Conservation (phyloP, 2,329 filamentous ascomycete species). For the Hypoxylon sp. region DNA sequence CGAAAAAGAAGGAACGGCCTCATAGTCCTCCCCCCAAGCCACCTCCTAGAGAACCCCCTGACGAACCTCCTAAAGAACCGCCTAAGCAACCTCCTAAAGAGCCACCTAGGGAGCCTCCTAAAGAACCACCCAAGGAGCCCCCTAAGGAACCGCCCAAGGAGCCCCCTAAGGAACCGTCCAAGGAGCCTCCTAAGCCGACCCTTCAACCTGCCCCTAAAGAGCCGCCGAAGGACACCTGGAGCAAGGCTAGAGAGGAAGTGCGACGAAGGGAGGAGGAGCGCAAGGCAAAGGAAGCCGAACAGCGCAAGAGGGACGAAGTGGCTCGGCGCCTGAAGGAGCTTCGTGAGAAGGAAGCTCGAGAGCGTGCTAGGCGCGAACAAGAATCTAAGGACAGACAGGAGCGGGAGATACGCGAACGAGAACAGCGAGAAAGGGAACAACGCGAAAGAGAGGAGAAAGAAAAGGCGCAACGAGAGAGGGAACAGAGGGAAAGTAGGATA, state of each 20-base stretch:
- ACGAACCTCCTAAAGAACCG: neutral
- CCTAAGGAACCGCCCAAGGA: conserved; percentile 13
- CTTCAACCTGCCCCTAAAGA: conserved; percentile 13
- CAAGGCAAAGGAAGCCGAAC: conserved; percentile 66
- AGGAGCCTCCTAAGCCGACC: conserved; percentile 15
- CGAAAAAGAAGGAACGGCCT: neutral
- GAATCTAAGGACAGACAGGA: conserved; percentile 47
- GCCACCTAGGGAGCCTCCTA: conserved; percentile 5
- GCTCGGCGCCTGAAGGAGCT: conserved; percentile 61
- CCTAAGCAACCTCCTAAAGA: conserved; percentile 4
- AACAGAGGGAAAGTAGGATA: conserved; percentile 41
- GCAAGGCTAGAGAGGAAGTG: conserved; percentile 73
- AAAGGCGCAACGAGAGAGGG: conserved; percentile 42
- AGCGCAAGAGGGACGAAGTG: conserved; percentile 65
- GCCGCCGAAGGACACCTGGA: conserved; percentile 62
- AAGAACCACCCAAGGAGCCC: conserved; percentile 15
- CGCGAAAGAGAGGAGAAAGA: conserved; percentile 48
- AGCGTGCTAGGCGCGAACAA: conserved; percentile 44
- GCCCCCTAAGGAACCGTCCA: conserved; percentile 8
- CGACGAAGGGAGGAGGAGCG: conserved; percentile 70
- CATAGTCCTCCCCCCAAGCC: neutral
- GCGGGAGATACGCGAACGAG: conserved; percentile 46
- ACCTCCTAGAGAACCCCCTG: neutral
- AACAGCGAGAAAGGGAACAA: conserved; percentile 45
- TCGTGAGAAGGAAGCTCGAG: conserved; percentile 58